These are phyloP conservation scores for Fragaria nilgerrensis DNA, from an alignment of 306 rosid genomes.

Conservation along the genomic window DNA sequence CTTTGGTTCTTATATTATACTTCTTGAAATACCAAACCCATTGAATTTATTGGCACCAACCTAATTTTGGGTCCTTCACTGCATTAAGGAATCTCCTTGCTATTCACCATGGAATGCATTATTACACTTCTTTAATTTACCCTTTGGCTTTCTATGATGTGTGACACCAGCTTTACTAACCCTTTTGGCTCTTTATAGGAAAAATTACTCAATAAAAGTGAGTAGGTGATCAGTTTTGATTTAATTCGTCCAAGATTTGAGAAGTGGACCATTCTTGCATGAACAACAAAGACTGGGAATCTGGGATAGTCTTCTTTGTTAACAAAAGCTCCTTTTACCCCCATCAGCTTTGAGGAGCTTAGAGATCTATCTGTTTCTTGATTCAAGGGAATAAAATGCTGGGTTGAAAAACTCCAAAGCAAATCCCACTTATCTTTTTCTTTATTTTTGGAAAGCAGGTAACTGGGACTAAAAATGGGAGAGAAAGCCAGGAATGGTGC, in stretches of 20 bases:
- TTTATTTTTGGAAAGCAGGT: constrained; percentile 28
- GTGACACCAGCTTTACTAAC: constrained; percentile 39
- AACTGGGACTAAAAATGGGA: constrained; percentile 10
- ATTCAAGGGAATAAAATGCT: constrained; percentile 19
- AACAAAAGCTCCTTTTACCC: constrained; percentile 9
- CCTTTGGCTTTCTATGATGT: constrained; percentile 14
- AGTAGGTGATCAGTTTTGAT: constrained; percentile 27
- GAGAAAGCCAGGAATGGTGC: background rate
- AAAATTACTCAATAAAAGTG: constrained; percentile 25
- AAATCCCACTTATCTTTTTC: constrained; percentile 24
- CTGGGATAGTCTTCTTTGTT: constrained; percentile 11
- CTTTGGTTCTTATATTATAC: background rate
- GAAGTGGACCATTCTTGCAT: constrained; percentile 36
- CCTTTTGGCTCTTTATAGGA: constrained; percentile 24
- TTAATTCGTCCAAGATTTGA: constrained; percentile 38
- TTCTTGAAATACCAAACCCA: constrained; percentile 7
- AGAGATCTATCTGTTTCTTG: constrained; percentile 24
- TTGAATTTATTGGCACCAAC: background rate
- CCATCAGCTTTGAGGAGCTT: constrained; percentile 3
- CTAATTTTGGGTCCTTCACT: background rate
- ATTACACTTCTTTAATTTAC: background rate
- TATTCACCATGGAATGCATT: constrained; percentile 35
- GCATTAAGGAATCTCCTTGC: background rate
- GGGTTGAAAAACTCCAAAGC: constrained; percentile 43
- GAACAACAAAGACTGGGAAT: constrained; percentile 34